Evolutionary conservation across 805 yeast genomes (phyloP).

Genomic region (Candida oleophila): DNA sequence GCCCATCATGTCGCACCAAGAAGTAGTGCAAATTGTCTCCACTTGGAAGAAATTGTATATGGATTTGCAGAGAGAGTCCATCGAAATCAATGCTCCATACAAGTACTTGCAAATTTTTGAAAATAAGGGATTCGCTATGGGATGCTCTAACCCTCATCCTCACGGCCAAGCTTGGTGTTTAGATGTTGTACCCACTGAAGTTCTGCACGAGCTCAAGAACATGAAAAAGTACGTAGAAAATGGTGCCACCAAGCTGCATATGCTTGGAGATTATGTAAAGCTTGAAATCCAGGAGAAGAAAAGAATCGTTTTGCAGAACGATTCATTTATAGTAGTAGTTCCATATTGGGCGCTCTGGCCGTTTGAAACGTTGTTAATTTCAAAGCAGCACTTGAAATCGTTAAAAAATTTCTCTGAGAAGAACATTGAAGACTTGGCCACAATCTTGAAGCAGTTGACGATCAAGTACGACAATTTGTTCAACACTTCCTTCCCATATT

Average conservation of each 20-base stretch:
- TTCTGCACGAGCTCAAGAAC: slow-evolving; percentile 53
- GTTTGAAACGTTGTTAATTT: slow-evolving; percentile 63
- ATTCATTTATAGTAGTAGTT: slow-evolving; percentile 63
- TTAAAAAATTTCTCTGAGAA: slow-evolving; percentile 44
- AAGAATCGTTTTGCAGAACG: slow-evolving; percentile 60
- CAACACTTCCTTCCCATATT: slow-evolving; percentile 69
- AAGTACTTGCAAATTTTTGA: slow-evolving; percentile 72
- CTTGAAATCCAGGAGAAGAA: slow-evolving; percentile 50
- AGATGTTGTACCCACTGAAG: slow-evolving; percentile 64
- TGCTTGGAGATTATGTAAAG: slow-evolving; percentile 62
- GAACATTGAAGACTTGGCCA: slow-evolving; percentile 52
- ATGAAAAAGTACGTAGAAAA: slow-evolving; percentile 47
- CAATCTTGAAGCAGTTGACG: slow-evolving; percentile 46
- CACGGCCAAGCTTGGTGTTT: slow-evolving; percentile 84
- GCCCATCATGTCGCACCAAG: slow-evolving; percentile 54
- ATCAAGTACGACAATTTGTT: slow-evolving; percentile 68
- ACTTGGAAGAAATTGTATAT: slow-evolving; percentile 60
- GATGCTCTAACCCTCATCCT: slow-evolving; percentile 80
- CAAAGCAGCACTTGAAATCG: slow-evolving; percentile 55
- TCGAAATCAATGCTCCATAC: slow-evolving; percentile 43
- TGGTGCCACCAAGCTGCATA: slow-evolving; percentile 38
- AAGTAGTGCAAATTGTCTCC: slow-evolving; percentile 48
- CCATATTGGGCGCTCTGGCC: slow-evolving; percentile 89
- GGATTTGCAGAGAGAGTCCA: slow-evolving; percentile 37
- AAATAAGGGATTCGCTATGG: slow-evolving; percentile 79